Base-by-base conservation (phyloP, 768 basidiomycete species). In the Termitomyces eurrhizus region DNA sequence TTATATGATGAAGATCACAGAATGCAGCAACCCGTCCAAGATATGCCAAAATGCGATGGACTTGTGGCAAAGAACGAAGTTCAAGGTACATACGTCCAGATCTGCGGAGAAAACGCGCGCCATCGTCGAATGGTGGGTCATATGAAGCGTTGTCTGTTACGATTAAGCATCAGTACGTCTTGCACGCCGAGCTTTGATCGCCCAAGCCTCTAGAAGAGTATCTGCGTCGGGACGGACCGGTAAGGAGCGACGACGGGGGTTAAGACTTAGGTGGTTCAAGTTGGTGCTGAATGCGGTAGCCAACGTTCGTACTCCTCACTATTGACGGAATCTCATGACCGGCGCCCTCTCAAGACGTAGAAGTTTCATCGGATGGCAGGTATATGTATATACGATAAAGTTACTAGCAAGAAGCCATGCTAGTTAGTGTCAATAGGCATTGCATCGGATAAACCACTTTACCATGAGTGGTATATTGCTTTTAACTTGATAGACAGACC, bases 71-170 rank as follows among this genome's bases (percentile, higher is more conserved):
- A 48, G 2, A 70, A 70, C 66, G 72, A 74, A 73, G 72, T 62
- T 66, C 65, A 62, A 71, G 73, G 73, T 61, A 70, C 29, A 29
- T 29, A 29, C 70, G 63, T 63, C 59, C 54, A 50, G 72, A 75
- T 75, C 71, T 69, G 72, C 73, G 73, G 73, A 66, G 73, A 64
- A 70, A 68, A 67, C 59, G 69, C 67, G 67, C 69, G 39, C 52
- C 50, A 56, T 57, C 52, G 54, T 62, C 52, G 36, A 51, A 41
- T 61, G 57, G 60, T 56, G 39, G 58, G 62, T 60, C 63, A 62
- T 65, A 58, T 59, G 59, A 56, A 60, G 18, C 48, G 14, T 45
- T 56, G 64, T 63, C 62, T 57, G 18, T 63, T 65, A 60, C 52
- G 46, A 39, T 61, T 61, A 63, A 63, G 62, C 64, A 59, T 62